Evolutionary conservation across 345 rosid genomes (phyloP), one percentile per base, ranked within the genome.

Genomic region (Xanthoceras sorbifolium): DNA sequence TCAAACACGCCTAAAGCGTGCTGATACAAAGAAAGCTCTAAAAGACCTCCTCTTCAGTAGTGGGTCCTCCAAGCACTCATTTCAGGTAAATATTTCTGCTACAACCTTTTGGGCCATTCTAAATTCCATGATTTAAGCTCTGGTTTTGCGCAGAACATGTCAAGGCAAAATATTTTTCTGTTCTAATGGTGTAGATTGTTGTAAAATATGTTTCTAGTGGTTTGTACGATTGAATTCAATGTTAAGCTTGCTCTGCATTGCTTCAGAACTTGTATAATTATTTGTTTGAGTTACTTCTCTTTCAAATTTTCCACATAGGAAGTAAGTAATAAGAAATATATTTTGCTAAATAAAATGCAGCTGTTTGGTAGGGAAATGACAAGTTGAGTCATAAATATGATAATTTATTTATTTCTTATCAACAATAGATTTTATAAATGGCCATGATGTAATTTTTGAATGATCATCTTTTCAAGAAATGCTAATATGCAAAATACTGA

Each of bases 1-100:
- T 82, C 57, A 79, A 61, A 76, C 72, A 18, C 88, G 89, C n/a
- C 88, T 88, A 81, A 91, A 84, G 84, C 86, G 88, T 15, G 73
- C 91, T 22, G 91, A 85, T 73, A 29, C 93, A 38, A 87, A 89
- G 77, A 85, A 72, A 77, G 91, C 92, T 72, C 67, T 89, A 62
- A 86, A 85, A 50, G 80, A 80, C 75, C 85, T 89, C 73, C 82
- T 89, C 38, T 82, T 79, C 60, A 71, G 67, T 15, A 77, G 72
- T 26, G 84, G 88, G 28, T 62, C 67, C 66, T 42, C 85, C 29
- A 84, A 68, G 50, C 46, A 74, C 75, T 79, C 84, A 44, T 78
- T 79, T 60, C 82, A 79, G 90, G 92, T 90, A 82, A 74, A 32
- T 23, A 38, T 66, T 68, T 48, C 64, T 22, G 4, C 42, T 46